A percentile compares a stretch with the other conserved stretches of the same genome.
Conservation (phyloP, 1,284 basidiomycete species). For the Papiliotrema laurentii region DNA sequence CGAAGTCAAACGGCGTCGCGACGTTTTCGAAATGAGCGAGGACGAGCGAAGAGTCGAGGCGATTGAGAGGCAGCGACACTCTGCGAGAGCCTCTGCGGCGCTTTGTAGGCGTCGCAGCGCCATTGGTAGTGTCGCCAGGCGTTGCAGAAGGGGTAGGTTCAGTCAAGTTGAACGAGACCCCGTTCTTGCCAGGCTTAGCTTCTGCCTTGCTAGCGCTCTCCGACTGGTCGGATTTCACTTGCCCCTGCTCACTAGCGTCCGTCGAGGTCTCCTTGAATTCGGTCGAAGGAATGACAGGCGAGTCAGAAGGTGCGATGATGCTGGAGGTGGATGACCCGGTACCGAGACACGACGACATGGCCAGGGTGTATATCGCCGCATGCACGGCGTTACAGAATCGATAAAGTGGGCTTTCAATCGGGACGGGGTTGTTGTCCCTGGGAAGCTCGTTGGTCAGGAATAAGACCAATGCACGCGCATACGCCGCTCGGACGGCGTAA, state of each 20-base stretch:
- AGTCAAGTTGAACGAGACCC: conserved; percentile 34
- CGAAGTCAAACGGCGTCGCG: conserved; percentile 68
- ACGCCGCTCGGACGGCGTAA: conserved; percentile 68
- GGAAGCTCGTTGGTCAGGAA: conserved; percentile 73
- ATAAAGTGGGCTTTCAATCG: conserved; percentile 14
- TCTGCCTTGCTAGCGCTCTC: conserved; percentile 1
- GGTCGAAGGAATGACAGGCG: neutral
- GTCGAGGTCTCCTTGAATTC: neutral
- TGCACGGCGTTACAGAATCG: conserved; percentile 73
- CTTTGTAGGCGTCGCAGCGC: conserved; percentile 17
- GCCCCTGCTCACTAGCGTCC: neutral
- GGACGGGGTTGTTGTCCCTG: conserved; percentile 13
- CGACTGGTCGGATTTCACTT: neutral
- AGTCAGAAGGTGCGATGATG: neutral
- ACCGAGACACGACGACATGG: conserved; percentile 63
- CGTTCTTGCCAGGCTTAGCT: conserved; percentile 13
- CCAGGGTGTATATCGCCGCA: conserved; percentile 71
- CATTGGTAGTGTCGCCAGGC: conserved; percentile 5
- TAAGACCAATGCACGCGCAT: conserved; percentile 63
- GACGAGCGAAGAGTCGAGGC: conserved; percentile 47
- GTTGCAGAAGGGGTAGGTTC: conserved; percentile 27
- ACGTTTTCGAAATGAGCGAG: conserved; percentile 35
- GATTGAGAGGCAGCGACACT: conserved; percentile 52
- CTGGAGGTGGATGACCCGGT: conserved; percentile 11
- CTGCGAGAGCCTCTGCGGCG: conserved; percentile 23